Conservation (phyloP, 2,329 filamentous ascomycete genomes). For the Neopestalotiopsis clavispora region DNA sequence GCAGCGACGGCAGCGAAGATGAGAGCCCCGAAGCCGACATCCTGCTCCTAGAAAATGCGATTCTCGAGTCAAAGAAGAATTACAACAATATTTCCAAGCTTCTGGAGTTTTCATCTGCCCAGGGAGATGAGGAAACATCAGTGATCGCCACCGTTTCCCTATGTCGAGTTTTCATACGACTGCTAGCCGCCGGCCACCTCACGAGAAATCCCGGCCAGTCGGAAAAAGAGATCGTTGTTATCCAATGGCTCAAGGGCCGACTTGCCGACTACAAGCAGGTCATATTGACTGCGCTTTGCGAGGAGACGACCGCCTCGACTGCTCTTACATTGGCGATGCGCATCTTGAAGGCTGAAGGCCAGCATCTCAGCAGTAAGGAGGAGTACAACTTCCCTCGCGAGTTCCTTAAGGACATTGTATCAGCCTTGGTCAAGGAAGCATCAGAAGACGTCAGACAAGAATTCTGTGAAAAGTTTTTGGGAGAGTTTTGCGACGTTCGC, state of each 20-base stretch:
- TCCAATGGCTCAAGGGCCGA: conserved; percentile 78
- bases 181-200: conserved; percentile 77
- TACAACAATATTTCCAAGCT: conserved; percentile 88
- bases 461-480: conserved; percentile 79
- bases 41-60: conserved; percentile 76
- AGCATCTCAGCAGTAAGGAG: conserved; percentile 62
- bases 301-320: conserved; percentile 69
- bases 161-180: conserved; percentile 82
- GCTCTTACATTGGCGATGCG: conserved; percentile 83
- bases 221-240: conserved; percentile 76
- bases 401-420: conserved; percentile 70
- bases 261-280: conserved; percentile 72
- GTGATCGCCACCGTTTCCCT: conserved; percentile 78
- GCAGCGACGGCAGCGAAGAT: conserved; percentile 49
- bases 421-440: conserved; percentile 61
- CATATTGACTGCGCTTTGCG: conserved; percentile 66
- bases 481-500: conserved; percentile 82
- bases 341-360: conserved; percentile 79
- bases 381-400: conserved; percentile 72
- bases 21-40: conserved; percentile 67
- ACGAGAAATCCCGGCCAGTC: conserved; percentile 66
- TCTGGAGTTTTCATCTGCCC: conserved; percentile 61
- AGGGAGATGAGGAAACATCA: conserved; percentile 58
- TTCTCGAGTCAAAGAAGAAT: conserved; percentile 84
- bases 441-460: conserved; percentile 68